phyloP scores from a whole-genome alignment of 1,284 basidiomycete genomes.

The Meripilus lineatus region DNA sequence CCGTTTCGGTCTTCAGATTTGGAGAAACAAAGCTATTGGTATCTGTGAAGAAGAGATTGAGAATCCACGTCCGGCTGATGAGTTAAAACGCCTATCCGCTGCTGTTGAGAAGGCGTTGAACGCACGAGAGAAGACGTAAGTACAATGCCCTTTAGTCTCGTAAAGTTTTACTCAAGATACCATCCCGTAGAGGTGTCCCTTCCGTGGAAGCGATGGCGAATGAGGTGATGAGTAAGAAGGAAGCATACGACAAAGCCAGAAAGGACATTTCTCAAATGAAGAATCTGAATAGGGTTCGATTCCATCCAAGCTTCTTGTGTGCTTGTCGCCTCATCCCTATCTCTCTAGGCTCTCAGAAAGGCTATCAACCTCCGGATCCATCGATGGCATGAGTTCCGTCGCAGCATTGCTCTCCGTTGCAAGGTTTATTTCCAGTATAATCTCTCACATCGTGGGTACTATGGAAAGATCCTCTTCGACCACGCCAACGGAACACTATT shows the following conservation, averaged over 20 bases:
- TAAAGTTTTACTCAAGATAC: too few relatives aligned
- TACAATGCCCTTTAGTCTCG: too few relatives aligned
- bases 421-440: conserved; percentile 81
- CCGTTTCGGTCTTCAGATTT: conserved; percentile 39
- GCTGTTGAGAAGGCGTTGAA: conserved; percentile 64
- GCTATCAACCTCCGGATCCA: conserved; percentile 63
- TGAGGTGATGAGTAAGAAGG: conserved; percentile 61
- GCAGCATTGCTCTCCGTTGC: conserved; percentile 82
- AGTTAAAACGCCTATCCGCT: conserved; percentile 57
- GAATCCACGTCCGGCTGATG: conserved; percentile 50
- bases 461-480: conserved; percentile 81
- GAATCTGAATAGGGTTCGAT: conserved; percentile 54
- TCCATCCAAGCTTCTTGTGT: background rate
- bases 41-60: conserved; percentile 53
- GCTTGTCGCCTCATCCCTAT: conserved; percentile 3
- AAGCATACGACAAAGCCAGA: conserved; percentile 51
- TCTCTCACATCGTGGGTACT: conserved; percentile 82
- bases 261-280: conserved; percentile 59
- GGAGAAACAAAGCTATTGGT: conserved; percentile 60
- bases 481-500: conserved; percentile 66
- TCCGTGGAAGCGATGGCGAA: conserved; percentile 73
- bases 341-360: conserved; percentile 35
- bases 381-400: conserved; percentile 86
- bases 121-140: conserved; percentile 64
- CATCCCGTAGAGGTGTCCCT: conserved; percentile 57